Conservation (phyloP, 495 filamentous ascomycete species). For the Hyaloscypha finlandica region DNA sequence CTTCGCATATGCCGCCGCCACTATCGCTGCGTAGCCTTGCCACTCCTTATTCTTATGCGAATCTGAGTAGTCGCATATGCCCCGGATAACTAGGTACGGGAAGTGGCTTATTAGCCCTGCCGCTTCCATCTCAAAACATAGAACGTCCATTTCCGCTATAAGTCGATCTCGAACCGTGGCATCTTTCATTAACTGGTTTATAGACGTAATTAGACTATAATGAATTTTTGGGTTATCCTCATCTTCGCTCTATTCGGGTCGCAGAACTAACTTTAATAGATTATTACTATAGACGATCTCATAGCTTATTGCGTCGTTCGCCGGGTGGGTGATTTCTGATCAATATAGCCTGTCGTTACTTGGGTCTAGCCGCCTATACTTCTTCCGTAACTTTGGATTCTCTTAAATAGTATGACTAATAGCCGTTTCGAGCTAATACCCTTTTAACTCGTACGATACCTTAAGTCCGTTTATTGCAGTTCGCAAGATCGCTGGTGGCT, state of each 20-base stretch:
- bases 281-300: too few relatives aligned
- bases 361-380: too few relatives aligned
- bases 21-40: constrained; percentile 43
- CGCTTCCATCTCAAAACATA: constrained; percentile 52
- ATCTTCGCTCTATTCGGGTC: constrained; percentile 33
- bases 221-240: constrained; percentile 38
- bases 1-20: constrained; percentile 36
- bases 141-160: constrained; percentile 21
- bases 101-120: constrained; percentile 45
- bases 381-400: constrained; percentile 35
- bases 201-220: constrained; percentile 36
- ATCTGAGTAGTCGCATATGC: constrained; percentile 46
- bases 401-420: constrained; percentile 32
- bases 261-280: too few relatives aligned
- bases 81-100: constrained; percentile 40
- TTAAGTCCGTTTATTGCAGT: constrained; percentile 27
- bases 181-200: constrained; percentile 31
- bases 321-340: constrained; percentile 34
- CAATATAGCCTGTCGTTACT: constrained; percentile 42
- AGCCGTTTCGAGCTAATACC: constrained; percentile 29
- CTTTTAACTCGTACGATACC: not conserved
- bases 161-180: constrained; percentile 25
- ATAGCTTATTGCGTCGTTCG: constrained; percentile 27
- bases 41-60: constrained; percentile 45
- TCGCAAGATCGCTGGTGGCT: constrained; percentile 35